Percentiles rank a stretch among this genome's conserved stretches.
phyloP scores from a whole-genome alignment of 495 filamentous ascomycete genomes.

The Hypomontagnella monticulosa region DNA sequence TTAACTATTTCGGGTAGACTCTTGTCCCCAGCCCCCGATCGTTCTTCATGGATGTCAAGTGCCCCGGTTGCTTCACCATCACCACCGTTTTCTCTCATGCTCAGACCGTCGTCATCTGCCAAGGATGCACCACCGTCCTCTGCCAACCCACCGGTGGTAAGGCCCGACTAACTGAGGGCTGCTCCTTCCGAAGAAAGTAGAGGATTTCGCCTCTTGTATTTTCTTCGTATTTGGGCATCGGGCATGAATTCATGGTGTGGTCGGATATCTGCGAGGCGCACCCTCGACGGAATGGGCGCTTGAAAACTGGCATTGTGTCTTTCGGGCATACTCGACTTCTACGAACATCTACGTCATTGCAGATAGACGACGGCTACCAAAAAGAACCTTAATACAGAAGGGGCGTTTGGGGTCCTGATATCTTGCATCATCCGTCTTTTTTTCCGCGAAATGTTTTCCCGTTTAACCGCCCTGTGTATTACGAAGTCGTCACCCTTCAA shows the following conservation, averaged over 20 bases:
- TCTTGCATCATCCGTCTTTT: conserved; percentile 73
- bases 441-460: conserved; percentile 50
- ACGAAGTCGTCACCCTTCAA: conserved; percentile 48
- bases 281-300: conserved; percentile 59
- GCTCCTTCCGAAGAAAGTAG: conserved; percentile 99
- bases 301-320: conserved; percentile 52
- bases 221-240: conserved; percentile 58
- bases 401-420: conserved; percentile 86
- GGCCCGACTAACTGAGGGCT: conserved; percentile 96
- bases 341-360: conserved; percentile 57
- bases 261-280: conserved; percentile 63
- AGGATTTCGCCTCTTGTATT: conserved; percentile 54
- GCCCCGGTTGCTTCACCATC: conserved; percentile 99
- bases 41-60: conserved; percentile 99
- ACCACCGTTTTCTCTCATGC: conserved; percentile 99
- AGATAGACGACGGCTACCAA: conserved; percentile 83
- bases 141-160: conserved; percentile 99
- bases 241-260: conserved; percentile 57
- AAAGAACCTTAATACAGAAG: conserved; percentile 59
- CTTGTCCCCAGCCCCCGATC: conserved; percentile 95
- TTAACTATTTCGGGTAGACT: conserved; percentile 63
- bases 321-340: conserved; percentile 42
- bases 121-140: conserved; percentile 94
- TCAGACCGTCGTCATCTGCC: conserved; percentile 99
- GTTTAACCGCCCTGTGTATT: conserved; percentile 50